Percentiles rank a stretch among this genome's conserved stretches.
Conservation (phyloP, 768 basidiomycete genomes). For the Sutorius australiensis region DNA sequence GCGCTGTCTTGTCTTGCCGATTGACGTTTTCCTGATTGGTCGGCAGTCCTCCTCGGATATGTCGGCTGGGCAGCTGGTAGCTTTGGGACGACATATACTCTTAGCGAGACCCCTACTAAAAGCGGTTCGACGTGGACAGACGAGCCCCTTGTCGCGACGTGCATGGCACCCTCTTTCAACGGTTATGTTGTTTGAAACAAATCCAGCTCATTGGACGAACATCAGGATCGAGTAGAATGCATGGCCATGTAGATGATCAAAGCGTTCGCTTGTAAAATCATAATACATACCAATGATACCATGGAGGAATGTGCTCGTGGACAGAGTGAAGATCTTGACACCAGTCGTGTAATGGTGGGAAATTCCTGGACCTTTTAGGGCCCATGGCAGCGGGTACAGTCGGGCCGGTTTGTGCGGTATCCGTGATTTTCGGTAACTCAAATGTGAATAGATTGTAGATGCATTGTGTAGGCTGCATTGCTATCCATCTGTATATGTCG, state of each 20-base stretch:
- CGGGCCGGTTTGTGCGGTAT: no score
- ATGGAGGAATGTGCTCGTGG: no score
- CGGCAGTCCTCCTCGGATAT: slow-evolving; percentile 11
- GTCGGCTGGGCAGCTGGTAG: slow-evolving; percentile 10
- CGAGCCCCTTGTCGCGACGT: background rate
- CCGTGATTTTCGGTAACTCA: no score
- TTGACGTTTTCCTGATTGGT: background rate
- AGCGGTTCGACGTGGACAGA: slow-evolving; percentile 5
- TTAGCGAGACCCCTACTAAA: slow-evolving; percentile 7
- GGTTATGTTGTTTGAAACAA: background rate
- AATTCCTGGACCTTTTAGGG: no score
- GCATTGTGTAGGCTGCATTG: no score
- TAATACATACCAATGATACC: no score
- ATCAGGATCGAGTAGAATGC: background rate
- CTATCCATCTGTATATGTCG: no score
- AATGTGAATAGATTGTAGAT: no score
- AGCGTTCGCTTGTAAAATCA: background rate
- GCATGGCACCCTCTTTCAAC: background rate
- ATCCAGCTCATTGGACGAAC: background rate
- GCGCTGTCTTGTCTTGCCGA: no score
- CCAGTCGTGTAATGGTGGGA: no score
- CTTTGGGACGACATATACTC: slow-evolving; percentile 4
- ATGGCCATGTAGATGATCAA: background rate
- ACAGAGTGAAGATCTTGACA: no score
- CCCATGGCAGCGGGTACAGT: no score